Evolutionary conservation across 352 stramenopile genomes (phyloP).

Genomic region (Phytophthora fragariaefolia): DNA sequence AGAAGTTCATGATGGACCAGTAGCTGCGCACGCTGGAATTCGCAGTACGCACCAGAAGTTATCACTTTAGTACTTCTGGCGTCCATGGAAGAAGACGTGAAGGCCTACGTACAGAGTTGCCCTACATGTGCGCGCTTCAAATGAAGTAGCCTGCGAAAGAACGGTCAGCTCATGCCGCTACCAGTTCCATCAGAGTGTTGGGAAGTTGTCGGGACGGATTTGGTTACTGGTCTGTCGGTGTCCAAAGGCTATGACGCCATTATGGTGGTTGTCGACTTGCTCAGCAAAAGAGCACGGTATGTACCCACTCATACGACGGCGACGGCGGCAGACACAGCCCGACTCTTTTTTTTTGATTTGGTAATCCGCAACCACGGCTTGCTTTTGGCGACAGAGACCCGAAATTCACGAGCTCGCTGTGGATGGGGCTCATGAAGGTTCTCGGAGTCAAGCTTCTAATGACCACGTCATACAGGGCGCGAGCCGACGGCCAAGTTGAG

Average conservation of each 20-base stretch:
- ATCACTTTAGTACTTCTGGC: slow-evolving; percentile 4
- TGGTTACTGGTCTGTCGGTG: slow-evolving; percentile 5
- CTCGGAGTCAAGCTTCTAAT: slow-evolving; percentile 8
- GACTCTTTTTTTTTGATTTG: slow-evolving; percentile 4
- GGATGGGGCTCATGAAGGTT: slow-evolving; percentile 8
- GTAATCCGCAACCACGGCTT: slow-evolving; percentile 10
- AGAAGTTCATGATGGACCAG: slow-evolving; percentile 1
- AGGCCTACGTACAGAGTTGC: slow-evolving; percentile 6
- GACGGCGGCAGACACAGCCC: neutral
- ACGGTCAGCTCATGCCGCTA: neutral
- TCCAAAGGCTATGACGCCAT: slow-evolving; percentile 9
- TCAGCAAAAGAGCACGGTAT: no score
- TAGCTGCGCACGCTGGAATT: slow-evolving; percentile 1
- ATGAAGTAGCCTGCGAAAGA: slow-evolving; percentile 2
- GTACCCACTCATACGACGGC: neutral
- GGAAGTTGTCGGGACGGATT: slow-evolving; percentile 1
- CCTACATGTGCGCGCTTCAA: slow-evolving; percentile 1
- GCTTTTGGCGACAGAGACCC: neutral
- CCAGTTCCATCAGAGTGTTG: slow-evolving; percentile 8
- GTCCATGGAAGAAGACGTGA: neutral
- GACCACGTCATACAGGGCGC: neutral
- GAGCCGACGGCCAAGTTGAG: slow-evolving; percentile 10
- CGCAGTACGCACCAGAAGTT: slow-evolving; percentile 6
- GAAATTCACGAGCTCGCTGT: slow-evolving; percentile 12
- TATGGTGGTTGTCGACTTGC: no score